Percentiles rank a stretch among this genome's conserved stretches.
Conservation (phyloP, 176 grass and related monocot genomes). For the Paspalum vaginatum region DNA sequence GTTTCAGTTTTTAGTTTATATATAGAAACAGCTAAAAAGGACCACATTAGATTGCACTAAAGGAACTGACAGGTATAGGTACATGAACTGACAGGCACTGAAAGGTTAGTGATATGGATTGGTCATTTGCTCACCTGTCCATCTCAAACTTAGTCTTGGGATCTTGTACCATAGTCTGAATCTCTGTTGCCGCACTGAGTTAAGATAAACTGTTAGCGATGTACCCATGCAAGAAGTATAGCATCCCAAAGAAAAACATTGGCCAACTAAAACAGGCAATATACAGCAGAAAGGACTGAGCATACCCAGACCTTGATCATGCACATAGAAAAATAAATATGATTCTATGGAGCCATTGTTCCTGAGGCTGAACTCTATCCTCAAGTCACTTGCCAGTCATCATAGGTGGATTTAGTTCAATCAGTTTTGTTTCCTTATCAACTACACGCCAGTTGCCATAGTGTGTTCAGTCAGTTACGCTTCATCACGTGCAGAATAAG, state of each 20-base stretch:
- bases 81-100: neutral
- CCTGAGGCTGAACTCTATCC: neutral
- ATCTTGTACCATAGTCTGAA: conserved; percentile 66
- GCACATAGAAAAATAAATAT: conserved; percentile 8
- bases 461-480: neutral
- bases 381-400: neutral
- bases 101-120: conserved; percentile 21
- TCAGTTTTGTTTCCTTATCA: neutral
- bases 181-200: conserved; percentile 73
- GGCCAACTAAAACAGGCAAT: neutral
- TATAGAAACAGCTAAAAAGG: neutral
- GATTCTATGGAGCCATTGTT: conserved; percentile 5
- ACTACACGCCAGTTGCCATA: neutral
- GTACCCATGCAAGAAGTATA: neutral
- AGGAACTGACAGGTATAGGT: conserved; percentile 7
- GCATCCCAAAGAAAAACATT: neutral
- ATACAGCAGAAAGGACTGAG: neutral
- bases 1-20: conserved; percentile 1
- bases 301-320: neutral
- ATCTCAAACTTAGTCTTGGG: conserved; percentile 73
- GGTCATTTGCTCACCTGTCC: conserved; percentile 58
- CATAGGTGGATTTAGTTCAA: neutral
- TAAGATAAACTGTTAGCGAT: conserved; percentile 30
- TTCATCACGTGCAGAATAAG: neutral
- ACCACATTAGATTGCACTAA: neutral